These are phyloP conservation scores for Teratosphaeria destructans DNA, from an alignment of 2,329 filamentous ascomycete species.

Conservation along the genomic window DNA sequence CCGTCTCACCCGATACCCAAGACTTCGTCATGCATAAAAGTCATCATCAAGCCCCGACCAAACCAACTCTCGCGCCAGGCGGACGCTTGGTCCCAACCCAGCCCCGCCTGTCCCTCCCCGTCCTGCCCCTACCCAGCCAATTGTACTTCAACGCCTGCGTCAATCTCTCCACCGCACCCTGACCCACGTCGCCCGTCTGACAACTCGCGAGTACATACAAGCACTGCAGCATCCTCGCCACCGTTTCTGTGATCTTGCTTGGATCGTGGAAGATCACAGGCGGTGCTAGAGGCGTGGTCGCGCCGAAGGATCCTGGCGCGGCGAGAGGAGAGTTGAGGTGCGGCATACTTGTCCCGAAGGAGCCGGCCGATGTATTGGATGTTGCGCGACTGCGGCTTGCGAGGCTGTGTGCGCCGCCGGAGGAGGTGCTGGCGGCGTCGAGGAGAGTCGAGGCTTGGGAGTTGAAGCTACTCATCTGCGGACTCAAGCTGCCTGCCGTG, in stretches of 20 bases:
- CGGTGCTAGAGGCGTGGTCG: constrained; percentile 8
- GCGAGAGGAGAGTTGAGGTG: constrained; percentile 20
- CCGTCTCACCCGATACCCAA: not conserved
- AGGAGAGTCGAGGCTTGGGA: constrained; percentile 70
- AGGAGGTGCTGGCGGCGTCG: constrained; percentile 45
- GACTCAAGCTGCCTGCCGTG: constrained; percentile 68
- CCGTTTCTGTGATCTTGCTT: constrained; percentile 83
- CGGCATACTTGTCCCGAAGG: constrained; percentile 31
- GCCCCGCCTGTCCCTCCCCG: constrained; percentile 77
- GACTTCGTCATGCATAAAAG: not conserved
- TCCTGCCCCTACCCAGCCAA: constrained; percentile 84
- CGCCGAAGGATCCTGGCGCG: constrained; percentile 13
- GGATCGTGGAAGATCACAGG: constrained; percentile 16
- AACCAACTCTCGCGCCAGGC: constrained; percentile 5
- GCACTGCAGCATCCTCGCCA: constrained; percentile 91
- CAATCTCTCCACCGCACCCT: constrained; percentile 71
- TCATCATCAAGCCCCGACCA: not conserved
- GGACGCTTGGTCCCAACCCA: constrained; percentile 62
- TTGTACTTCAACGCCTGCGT: constrained; percentile 88
- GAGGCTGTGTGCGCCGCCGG: constrained; percentile 33
- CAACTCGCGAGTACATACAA: constrained; percentile 80
- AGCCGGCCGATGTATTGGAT: constrained; percentile 60
- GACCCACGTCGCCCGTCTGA: constrained; percentile 59
- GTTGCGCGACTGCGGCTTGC: constrained; percentile 64
- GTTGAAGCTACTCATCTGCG: constrained; percentile 66